Conservation (phyloP, 2,329 filamentous ascomycete genomes). For the Remersonia thermophila region DNA sequence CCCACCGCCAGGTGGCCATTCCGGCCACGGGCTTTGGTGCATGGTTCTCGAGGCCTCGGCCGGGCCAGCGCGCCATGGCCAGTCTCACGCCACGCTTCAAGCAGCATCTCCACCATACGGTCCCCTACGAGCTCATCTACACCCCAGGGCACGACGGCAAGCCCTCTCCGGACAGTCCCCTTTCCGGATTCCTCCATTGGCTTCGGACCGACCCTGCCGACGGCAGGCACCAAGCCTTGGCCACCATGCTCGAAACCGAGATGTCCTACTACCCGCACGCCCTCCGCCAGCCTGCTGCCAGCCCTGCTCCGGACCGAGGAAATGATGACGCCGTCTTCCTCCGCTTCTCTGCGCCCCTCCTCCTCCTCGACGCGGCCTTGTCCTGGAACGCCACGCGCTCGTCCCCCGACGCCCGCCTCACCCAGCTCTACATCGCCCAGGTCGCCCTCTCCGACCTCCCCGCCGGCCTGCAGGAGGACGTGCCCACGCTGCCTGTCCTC, state of each 20-base stretch:
- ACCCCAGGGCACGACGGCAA: background rate
- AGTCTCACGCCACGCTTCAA: constrained; percentile 21
- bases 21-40: no score
- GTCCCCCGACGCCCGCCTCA: constrained; percentile 10
- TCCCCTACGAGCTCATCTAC: constrained; percentile 29
- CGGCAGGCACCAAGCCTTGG: background rate
- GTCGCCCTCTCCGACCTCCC: constrained; percentile 61
- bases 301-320: no score
- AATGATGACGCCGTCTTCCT: constrained; percentile 29
- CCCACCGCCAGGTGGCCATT: no score
- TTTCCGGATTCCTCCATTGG: constrained; percentile 5
- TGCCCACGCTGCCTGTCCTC: constrained; percentile 57
- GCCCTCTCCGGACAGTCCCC: background rate
- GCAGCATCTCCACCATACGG: constrained; percentile 20
- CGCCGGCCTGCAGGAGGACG: constrained; percentile 43
- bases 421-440: constrained; percentile 75
- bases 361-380: constrained; percentile 48
- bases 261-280: no score
- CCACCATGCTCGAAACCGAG: no score
- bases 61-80: no score
- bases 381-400: constrained; percentile 30
- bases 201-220: background rate
- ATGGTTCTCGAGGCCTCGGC: no score
- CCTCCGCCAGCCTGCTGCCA: no score
- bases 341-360: constrained; percentile 48